These are phyloP conservation scores for Wakefieldia striispora DNA, from an alignment of 768 basidiomycete species.

Conservation along the genomic window DNA sequence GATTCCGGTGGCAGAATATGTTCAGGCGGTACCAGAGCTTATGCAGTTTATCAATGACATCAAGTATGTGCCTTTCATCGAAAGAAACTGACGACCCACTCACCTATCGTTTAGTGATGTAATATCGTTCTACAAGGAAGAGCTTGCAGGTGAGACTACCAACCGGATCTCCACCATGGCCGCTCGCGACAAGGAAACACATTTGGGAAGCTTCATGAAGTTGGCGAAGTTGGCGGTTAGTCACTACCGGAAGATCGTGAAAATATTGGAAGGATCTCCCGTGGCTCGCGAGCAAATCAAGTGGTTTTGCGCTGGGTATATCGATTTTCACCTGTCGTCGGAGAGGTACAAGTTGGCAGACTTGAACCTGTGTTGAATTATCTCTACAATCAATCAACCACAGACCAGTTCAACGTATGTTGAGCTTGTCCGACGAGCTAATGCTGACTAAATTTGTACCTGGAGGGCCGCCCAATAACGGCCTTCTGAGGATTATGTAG, in stretches of 20 bases:
- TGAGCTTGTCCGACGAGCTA: no score
- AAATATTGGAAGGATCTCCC: constrained; percentile 15
- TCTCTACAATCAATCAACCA: no score
- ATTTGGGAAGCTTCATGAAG: constrained; percentile 21
- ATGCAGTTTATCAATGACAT: constrained; percentile 24
- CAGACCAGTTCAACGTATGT: no score
- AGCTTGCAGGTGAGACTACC: constrained; percentile 29
- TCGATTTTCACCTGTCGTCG: constrained; percentile 19
- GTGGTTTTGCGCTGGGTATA: constrained; percentile 14
- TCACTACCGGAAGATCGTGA: constrained; percentile 18
- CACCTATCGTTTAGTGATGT: constrained; percentile 30
- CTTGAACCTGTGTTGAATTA: constrained; percentile 6
- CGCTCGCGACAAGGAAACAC: constrained; percentile 14
- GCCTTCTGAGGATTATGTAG: no score
- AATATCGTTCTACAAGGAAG: constrained; percentile 38
- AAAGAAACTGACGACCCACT: not conserved
- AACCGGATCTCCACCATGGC: constrained; percentile 34
- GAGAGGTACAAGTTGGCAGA: constrained; percentile 22
- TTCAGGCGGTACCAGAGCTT: constrained; percentile 33
- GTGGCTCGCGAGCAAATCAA: constrained; percentile 5
- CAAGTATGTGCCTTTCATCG: constrained; percentile 29
- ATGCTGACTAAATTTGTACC: no score
- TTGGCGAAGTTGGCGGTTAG: constrained; percentile 21
- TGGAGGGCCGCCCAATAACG: no score
- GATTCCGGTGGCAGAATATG: constrained; percentile 28